phyloP scores from a whole-genome alignment of 331 rosid genomes.

The Cydonia oblonga region DNA sequence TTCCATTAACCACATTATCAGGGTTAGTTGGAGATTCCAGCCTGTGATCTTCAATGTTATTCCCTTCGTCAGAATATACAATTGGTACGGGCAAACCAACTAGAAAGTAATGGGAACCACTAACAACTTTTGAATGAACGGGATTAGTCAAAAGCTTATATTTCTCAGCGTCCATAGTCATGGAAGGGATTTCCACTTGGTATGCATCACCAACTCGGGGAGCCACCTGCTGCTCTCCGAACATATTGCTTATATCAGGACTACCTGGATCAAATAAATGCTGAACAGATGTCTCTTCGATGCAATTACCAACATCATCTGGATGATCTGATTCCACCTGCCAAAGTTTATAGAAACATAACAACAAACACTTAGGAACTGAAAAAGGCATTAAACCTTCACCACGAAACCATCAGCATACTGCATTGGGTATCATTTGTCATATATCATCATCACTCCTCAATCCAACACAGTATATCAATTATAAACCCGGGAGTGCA shows the following conservation, averaged over 20 bases:
- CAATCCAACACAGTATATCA: background rate
- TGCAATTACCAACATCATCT: constrained; percentile 22
- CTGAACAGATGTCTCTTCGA: constrained; percentile 18
- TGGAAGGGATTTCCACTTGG: constrained; percentile 59
- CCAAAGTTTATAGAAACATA: constrained; percentile 14
- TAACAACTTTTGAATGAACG: constrained; percentile 22
- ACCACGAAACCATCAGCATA: background rate
- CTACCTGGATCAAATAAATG: constrained; percentile 28
- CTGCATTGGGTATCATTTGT: background rate
- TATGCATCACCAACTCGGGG: constrained; percentile 54
- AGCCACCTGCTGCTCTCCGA: constrained; percentile 32
- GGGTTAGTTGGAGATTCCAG: constrained; percentile 18
- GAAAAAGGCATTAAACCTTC: background rate
- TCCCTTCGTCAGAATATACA: constrained; percentile 30
- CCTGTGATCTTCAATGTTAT: constrained; percentile 8
- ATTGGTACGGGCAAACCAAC: constrained; percentile 48
- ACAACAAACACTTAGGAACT: constrained; percentile 2
- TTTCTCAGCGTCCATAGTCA: constrained; percentile 29
- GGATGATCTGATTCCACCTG: constrained; percentile 37
- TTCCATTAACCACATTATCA: constrained; percentile 12
- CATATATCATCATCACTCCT: background rate
- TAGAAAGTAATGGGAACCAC: constrained; percentile 25
- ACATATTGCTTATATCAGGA: constrained; percentile 30
- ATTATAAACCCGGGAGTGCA: background rate
- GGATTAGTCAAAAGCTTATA: constrained; percentile 27